Base-by-base conservation (phyloP, 2,329 filamentous ascomycete species). In the Fusarium vanettenii region DNA sequence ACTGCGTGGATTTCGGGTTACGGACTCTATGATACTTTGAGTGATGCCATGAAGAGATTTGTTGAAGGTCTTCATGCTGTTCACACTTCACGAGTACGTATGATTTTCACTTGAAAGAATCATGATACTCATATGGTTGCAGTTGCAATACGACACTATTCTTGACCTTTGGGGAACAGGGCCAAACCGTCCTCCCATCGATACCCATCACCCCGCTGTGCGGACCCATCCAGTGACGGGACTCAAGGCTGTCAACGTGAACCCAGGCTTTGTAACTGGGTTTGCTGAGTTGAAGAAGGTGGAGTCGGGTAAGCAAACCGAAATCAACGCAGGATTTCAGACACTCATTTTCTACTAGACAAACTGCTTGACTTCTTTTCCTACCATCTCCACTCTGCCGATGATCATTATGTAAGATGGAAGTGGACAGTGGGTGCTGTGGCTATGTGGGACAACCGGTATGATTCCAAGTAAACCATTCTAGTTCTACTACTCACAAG, bases 391-490 rank as follows among this genome's bases (percentile, higher is more conserved):
- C 86, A 87, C 71, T 84, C 85, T 0, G 86, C 85, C 1, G 86
- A 88, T 59, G 87, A 88, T 70, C 86, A 87, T 71, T 82, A 82
- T 27, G 86, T 88, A 7, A 80, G 87, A 3, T 88, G 86, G 82
- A 88, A 87, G 69, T 89, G 87, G 86, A 77, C 82, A 0, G 84
- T 85, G 8, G 86, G 86, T 1, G 85, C 84, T 33, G 84, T 88
- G 6, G 86, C 87, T 1, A 85, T 88, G 78, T 88, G 87, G 86
- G 87, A 89, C 64, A 88, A 88, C 70, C 55, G 74, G 64, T 70
- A 52, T 25, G 63, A 33, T 20, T 3, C 35, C 27, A 29, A 29
- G 48, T 13, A 31, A 20, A 20, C 48, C 5, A 14, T 20, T 31
- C 10, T 20, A 20, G 11, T 20, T 55, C 18, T 31, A 29, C 2